Base-by-base conservation (phyloP, 176 grass and related monocot species). In the Zoysia japonica region DNA sequence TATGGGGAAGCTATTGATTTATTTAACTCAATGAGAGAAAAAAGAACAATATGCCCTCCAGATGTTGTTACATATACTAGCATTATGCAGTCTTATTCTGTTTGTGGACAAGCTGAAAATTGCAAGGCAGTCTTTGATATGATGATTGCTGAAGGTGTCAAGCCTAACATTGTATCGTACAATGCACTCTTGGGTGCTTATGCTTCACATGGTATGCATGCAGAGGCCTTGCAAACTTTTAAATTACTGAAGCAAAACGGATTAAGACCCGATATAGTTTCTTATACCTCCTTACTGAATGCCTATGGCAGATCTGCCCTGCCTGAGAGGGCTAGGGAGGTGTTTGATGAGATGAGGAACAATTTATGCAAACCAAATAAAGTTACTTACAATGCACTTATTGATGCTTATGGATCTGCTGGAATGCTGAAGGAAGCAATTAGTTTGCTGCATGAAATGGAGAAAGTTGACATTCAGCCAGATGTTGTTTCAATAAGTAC, bases 311-410 rank as follows among this genome's bases (percentile, higher is more conserved):
- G 95, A 81, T 94, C 95, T 69, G 89, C 65, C 75, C 87, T 81
- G 56, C 91, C 95, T 85, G 85, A 88, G 44, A 97, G 92, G 53
- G 91, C 95, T 53, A 92, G 78, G 55, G 87, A 90, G 62, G 61
- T 84, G 43, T 97, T 97, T 82, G 85, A 94, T 46, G 83, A 74
- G 49, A 90, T 97, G 85, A 94, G 75, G 76, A 85, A 79, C 64
- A 89, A 92, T 61, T 76, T 71, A 35, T 82, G 88, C 56, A 97
- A 87, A 78, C 95, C 87, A 90, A 97, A 97, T 88, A 97, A 87
- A 90, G 71, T 97, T 68, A 90, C 89, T 80, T 97, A 97, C 70
- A 97, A 97, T 87, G 95, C 89, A 42, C 88, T 97, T 78, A 97
- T 97, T 82, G 95, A 97, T 81, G 95, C 95, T 66, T 97, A 92